Evolutionary conservation across 2,329 filamentous ascomycete species (phyloP).

Genomic region (Phyllosticta citrichinensis): DNA sequence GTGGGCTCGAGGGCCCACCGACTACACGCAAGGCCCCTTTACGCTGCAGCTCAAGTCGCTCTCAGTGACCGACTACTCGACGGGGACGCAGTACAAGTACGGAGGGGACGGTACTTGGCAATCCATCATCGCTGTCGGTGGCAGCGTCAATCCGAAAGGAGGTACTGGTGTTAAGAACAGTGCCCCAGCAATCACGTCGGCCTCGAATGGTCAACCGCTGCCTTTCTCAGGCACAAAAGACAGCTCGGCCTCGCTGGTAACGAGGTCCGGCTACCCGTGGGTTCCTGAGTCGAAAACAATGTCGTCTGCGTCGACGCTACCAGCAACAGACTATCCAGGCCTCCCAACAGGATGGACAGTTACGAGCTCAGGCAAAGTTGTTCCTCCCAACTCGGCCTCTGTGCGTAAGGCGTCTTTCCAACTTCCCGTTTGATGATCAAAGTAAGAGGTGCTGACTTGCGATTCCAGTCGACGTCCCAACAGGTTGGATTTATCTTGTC

Average conservation of each 20-base stretch:
- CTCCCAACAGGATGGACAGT: conserved; percentile 77
- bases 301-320: conserved; percentile 36
- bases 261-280: conserved; percentile 53
- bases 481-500: conserved; percentile 43
- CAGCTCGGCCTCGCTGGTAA: conserved; percentile 42
- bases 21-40: conserved; percentile 77
- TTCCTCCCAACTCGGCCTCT: conserved; percentile 59
- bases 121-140: conserved; percentile 74
- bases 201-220: conserved; percentile 52
- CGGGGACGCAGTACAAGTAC: conserved; percentile 76
- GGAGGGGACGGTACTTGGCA: conserved; percentile 64
- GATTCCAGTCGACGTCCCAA: conserved; percentile 40
- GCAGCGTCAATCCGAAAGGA: conserved; percentile 53
- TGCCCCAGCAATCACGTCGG: conserved; percentile 54
- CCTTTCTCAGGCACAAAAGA: conserved; percentile 56
- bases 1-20: conserved; percentile 79
- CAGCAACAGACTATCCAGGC: conserved; percentile 39
- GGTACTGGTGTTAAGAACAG: conserved; percentile 44
- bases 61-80: conserved; percentile 82
- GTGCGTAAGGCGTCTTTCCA: conserved; percentile 49
- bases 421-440: neutral
- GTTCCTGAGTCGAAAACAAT: conserved; percentile 46
- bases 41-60: conserved; percentile 73
- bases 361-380: conserved; percentile 66
- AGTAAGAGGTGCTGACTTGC: conserved; percentile 14